Percentiles rank a stretch among this genome's conserved stretches.
Conservation (phyloP, 1,284 basidiomycete genomes). For the Leccinum solheimii region DNA sequence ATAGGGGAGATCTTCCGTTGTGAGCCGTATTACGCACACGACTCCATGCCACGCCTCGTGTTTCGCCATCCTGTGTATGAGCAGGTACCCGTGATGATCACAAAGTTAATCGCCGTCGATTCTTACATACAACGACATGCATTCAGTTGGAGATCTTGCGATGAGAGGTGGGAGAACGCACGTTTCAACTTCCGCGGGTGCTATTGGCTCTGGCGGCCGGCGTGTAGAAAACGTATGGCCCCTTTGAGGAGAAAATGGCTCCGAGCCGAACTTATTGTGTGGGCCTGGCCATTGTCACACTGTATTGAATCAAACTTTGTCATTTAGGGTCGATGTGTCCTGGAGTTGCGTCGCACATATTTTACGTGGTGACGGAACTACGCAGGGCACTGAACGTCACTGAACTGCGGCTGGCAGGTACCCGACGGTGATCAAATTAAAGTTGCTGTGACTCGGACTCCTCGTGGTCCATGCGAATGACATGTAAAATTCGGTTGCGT, state of each 20-base stretch:
- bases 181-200: background rate
- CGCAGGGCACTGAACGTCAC: background rate
- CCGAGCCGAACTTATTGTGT: background rate
- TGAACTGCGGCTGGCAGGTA: background rate
- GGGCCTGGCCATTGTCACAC: too few species aligned
- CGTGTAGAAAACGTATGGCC: background rate
- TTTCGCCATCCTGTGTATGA: constrained; percentile 3
- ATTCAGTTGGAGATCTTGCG: background rate
- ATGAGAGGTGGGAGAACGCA: background rate
- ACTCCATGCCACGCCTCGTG: background rate
- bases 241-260: background rate
- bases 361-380: too few species aligned
- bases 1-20: background rate
- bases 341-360: too few species aligned
- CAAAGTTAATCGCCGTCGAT: background rate
- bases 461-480: background rate
- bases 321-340: too few species aligned
- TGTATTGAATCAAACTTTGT: too few species aligned
- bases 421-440: background rate
- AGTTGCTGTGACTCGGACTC: background rate
- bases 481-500: background rate
- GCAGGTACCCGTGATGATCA: background rate
- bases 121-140: background rate
- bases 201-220: background rate
- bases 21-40: background rate